Percentiles rank a stretch among this genome's conserved stretches.
Conservation (phyloP, 2,329 filamentous ascomycete genomes). For the Fusarium coicis region DNA sequence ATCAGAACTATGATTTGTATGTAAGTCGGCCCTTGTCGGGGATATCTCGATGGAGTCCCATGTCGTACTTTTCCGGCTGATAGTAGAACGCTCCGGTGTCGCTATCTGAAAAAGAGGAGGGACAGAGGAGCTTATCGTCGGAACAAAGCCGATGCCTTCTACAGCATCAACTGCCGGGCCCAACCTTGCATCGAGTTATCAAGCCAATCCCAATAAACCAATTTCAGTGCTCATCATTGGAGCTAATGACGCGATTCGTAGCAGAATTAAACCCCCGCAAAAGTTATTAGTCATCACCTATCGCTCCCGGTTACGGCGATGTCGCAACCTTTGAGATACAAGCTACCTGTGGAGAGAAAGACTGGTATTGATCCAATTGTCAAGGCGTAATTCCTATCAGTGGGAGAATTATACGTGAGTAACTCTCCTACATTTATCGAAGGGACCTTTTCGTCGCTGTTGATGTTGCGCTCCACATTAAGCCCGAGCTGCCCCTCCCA, state of each 20-base stretch:
- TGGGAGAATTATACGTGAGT: conserved; percentile 1
- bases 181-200: conserved; percentile 9
- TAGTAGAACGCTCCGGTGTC: conserved; percentile 5
- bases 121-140: conserved; percentile 15
- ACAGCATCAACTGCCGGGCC: not conserved
- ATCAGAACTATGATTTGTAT: not conserved
- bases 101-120: not conserved
- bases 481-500: conserved; percentile 33
- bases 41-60: not conserved
- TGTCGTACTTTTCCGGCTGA: not conserved
- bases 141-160: not conserved
- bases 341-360: not conserved
- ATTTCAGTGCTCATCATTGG: conserved; percentile 38
- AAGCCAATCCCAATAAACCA: conserved; percentile 35
- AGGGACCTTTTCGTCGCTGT: conserved; percentile 15
- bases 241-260: conserved; percentile 39
- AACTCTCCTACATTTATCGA: not conserved
- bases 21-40: not conserved
- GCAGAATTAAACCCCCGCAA: conserved; percentile 4
- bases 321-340: conserved; percentile 30
- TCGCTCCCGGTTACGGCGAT: conserved; percentile 39
- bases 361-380: conserved; percentile 1
- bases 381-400: conserved; percentile 4
- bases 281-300: conserved; percentile 38
- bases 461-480: conserved; percentile 45